Conservation (phyloP, 2,329 filamentous ascomycete genomes). For the Beauveria sp. region DNA sequence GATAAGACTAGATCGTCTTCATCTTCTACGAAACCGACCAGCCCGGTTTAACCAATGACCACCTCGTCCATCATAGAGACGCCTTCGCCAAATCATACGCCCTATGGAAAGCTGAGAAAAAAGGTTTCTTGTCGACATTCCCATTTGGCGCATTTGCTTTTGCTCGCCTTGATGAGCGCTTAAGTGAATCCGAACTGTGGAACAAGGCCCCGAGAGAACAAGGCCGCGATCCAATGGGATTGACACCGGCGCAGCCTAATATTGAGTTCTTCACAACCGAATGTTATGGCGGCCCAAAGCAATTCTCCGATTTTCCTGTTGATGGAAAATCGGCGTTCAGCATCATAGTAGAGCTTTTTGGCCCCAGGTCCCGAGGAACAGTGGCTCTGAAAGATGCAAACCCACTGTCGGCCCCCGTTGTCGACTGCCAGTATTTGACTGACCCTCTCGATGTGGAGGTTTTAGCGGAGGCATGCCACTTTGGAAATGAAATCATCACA, state of each 20-base stretch:
- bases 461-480: conserved; percentile 49
- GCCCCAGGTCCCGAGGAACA: conserved; percentile 46
- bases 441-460: conserved; percentile 52
- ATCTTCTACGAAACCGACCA: conserved; percentile 53
- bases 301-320: conserved; percentile 45
- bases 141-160: conserved; percentile 57
- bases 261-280: conserved; percentile 57
- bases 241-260: conserved; percentile 49
- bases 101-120: conserved; percentile 50
- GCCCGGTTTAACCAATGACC: conserved; percentile 45
- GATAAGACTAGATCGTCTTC: conserved; percentile 38
- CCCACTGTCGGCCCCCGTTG: conserved; percentile 42
- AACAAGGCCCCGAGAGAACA: conserved; percentile 35
- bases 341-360: conserved; percentile 51
- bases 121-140: conserved; percentile 51
- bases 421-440: conserved; percentile 51
- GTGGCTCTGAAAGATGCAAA: conserved; percentile 44
- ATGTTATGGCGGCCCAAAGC: conserved; percentile 53
- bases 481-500: conserved; percentile 53
- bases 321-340: conserved; percentile 49
- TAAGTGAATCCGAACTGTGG: conserved; percentile 49
- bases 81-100: conserved; percentile 42
- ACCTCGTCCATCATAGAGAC: conserved; percentile 44
- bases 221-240: conserved; percentile 56
- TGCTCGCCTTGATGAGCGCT: conserved; percentile 52